These are phyloP conservation scores for Westerdykella aurantiaca DNA, from an alignment of 2,329 filamentous ascomycete species.

Conservation along the genomic window DNA sequence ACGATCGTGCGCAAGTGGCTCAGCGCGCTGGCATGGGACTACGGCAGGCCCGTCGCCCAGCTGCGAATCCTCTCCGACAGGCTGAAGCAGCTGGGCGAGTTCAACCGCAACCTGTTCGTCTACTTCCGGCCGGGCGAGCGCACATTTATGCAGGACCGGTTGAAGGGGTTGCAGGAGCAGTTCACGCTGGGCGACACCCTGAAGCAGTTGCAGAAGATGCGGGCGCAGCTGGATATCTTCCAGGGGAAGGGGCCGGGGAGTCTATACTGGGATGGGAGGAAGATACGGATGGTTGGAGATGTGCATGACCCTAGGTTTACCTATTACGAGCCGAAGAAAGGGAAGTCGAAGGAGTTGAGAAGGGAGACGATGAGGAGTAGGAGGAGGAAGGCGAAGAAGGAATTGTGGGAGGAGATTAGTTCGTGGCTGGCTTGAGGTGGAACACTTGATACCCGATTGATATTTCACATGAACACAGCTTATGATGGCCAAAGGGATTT, in stretches of 20 bases:
- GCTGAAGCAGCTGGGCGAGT: neutral
- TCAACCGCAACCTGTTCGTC: neutral
- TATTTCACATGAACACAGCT: too few relatives aligned
- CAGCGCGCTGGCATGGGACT: neutral
- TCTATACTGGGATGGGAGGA: neutral
- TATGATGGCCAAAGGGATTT: too few relatives aligned
- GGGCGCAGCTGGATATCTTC: neutral
- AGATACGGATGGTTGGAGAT: neutral
- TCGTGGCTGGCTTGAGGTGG: slow-evolving; percentile 1
- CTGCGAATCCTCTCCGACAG: neutral
- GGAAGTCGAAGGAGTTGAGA: neutral
- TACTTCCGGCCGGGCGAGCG: neutral
- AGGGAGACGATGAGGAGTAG: neutral
- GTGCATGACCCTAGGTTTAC: neutral
- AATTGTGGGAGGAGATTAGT: slow-evolving; percentile 1
- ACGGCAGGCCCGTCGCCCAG: too few relatives aligned
- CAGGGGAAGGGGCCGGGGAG: neutral
- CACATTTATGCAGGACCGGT: neutral
- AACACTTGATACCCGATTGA: too few relatives aligned
- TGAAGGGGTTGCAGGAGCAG: neutral
- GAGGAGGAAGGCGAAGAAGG: slow-evolving; percentile 1
- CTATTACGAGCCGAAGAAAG: neutral
- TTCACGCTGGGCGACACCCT: too few relatives aligned
- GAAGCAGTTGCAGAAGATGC: neutral
- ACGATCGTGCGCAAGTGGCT: slow-evolving; percentile 2